These are phyloP conservation scores for Agrocybe pediades DNA, from an alignment of 768 basidiomycete genomes.

Conservation along the genomic window DNA sequence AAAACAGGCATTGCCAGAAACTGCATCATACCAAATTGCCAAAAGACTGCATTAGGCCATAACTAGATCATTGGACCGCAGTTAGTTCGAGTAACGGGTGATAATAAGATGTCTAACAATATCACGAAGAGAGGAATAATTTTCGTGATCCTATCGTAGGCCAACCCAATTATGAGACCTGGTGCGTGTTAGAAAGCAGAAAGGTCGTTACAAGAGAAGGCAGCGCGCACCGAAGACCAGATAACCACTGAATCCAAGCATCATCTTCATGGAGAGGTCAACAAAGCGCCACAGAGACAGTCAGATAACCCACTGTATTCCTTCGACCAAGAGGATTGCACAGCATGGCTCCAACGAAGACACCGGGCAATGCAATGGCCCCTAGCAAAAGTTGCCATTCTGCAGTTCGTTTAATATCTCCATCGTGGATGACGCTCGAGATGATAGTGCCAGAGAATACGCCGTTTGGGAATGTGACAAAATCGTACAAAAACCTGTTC, in stretches of 20 bases:
- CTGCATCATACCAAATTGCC: slow-evolving; percentile 56
- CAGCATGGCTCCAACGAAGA: slow-evolving; percentile 46
- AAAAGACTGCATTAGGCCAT: slow-evolving; percentile 53
- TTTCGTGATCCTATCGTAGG: slow-evolving; percentile 63
- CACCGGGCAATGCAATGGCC: slow-evolving; percentile 62
- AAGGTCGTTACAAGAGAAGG: not conserved
- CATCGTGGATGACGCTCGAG: slow-evolving; percentile 59
- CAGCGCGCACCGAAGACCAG: slow-evolving; percentile 55
- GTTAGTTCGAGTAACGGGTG: not conserved
- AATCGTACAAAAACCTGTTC: slow-evolving; percentile 70
- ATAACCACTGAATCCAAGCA: slow-evolving; percentile 69
- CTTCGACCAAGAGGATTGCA: slow-evolving; percentile 52
- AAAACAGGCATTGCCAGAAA: not conserved
- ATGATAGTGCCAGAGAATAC: slow-evolving; percentile 72
- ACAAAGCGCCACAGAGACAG: not conserved
- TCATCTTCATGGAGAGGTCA: slow-evolving; percentile 45
- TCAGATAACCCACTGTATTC: slow-evolving; percentile 46
- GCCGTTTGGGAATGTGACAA: slow-evolving; percentile 72
- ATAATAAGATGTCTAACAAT: slow-evolving; percentile 40
- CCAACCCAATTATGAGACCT: slow-evolving; percentile 60
- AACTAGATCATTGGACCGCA: not conserved
- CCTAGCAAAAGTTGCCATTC: slow-evolving; percentile 73
- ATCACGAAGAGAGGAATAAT: slow-evolving; percentile 68
- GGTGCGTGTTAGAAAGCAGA: slow-evolving; percentile 2
- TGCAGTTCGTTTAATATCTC: slow-evolving; percentile 57